Evolutionary conservation across 2,329 filamentous ascomycete genomes (phyloP), one percentile per base, ranked within the genome.

Genomic region (Fusarium verrucosum): DNA sequence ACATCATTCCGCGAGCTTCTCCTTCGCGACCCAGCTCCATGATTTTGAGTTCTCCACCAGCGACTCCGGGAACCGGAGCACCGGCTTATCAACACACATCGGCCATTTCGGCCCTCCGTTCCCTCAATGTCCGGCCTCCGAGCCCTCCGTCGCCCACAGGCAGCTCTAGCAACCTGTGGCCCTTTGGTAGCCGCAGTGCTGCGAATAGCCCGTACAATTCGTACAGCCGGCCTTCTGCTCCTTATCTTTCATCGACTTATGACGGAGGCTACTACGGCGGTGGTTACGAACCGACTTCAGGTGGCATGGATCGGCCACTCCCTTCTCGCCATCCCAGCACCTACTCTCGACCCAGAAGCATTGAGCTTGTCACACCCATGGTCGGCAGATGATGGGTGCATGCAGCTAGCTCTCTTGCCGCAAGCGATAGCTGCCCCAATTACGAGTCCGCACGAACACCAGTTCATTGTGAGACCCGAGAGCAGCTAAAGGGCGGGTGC

Each of bases 1-100:
- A 89, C 73, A 89, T 89, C 66, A 82, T 89, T 64, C 87, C 87
- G 45, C 84, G 85, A 59, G 86, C 86, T 32, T 87, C 86, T 11
- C 87, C 87, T 13, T 89, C 87, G 16, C 82, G 86, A 58, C 85
- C 85, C 38, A 83, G 77, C 71, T 83, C 85, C 47, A 82, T 81
- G 72, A 78, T 85, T 74, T 78, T 85, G 70, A 82, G 58, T 55
- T 85, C 83, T 65, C 85, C 85, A 65, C 81, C 82, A 36, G 81
- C 78, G 23, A 84, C 80, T 46, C 78, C 80, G 55, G 77, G 73
- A 69, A 74, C 75, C 61, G 70, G 64, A 37, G 65, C 71, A 42
- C 62, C 63, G 26, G 50, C 64, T 47, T 75, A 75, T 54, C 76
- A 81, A 53, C 79, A 81, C 60, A 80, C 82, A 44, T 84, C 82